phyloP scores from a whole-genome alignment of 257 asterid genomes.

The Leptodermis oblonga region DNA sequence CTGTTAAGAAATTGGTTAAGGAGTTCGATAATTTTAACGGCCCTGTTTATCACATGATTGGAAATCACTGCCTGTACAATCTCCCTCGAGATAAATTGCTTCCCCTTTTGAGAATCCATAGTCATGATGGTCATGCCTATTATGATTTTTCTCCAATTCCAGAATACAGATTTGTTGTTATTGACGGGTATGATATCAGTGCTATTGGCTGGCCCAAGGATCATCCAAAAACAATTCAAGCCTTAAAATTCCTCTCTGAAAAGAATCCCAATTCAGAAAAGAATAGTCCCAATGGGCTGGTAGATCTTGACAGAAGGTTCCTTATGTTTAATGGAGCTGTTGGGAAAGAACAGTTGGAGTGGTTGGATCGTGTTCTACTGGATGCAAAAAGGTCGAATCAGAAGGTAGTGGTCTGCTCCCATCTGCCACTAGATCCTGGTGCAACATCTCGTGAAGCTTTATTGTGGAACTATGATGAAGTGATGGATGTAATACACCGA shows the following conservation, averaged over 20 bases:
- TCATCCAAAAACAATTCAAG: slow-evolving; percentile 61
- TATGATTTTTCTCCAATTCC: slow-evolving; percentile 84
- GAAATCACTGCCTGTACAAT: slow-evolving; percentile 94
- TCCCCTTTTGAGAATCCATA: slow-evolving; percentile 58
- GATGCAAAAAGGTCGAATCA: slow-evolving; percentile 60
- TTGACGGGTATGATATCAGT: slow-evolving; percentile 82
- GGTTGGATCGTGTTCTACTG: slow-evolving; percentile 66
- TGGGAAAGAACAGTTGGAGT: slow-evolving; percentile 71
- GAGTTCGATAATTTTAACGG: slow-evolving; percentile 54
- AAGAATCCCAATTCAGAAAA: slow-evolving; percentile 76
- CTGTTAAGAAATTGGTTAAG: slow-evolving; percentile 42
- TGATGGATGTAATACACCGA: slow-evolving; percentile 71
- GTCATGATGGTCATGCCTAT: slow-evolving; percentile 46
- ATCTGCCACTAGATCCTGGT: slow-evolving; percentile 65
- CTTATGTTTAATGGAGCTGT: slow-evolving; percentile 90
- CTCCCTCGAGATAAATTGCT: slow-evolving; percentile 81
- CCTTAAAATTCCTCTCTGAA: slow-evolving; percentile 52
- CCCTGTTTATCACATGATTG: slow-evolving; percentile 86
- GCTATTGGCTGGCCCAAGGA: slow-evolving; percentile 84
- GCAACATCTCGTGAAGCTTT: slow-evolving; percentile 54
- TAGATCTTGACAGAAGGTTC: slow-evolving; percentile 67
- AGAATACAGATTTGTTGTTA: slow-evolving; percentile 68
- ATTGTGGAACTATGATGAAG: slow-evolving; percentile 87
- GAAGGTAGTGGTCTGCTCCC: slow-evolving; percentile 74
- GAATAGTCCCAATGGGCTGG: slow-evolving; percentile 88